A percentile compares a stretch with the other conserved stretches of the same genome.
These are phyloP conservation scores for Brassica rapa DNA, from an alignment of 345 rosid genomes.

Conservation along the genomic window DNA sequence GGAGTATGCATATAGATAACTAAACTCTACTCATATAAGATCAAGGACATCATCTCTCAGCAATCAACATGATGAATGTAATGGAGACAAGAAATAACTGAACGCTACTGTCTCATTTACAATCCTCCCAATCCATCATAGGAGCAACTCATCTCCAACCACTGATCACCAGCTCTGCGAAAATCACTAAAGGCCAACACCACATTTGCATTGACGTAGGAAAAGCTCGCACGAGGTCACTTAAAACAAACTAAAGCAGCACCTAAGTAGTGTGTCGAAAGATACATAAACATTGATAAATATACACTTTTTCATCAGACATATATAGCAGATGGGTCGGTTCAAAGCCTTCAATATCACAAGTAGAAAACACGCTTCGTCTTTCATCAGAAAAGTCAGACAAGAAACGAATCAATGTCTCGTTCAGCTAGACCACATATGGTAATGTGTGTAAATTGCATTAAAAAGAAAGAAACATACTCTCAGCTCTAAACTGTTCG, in stretches of 20 bases:
- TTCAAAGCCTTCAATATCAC: background rate
- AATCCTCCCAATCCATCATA: too few species aligned
- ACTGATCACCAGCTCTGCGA: background rate
- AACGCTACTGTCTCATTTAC: too few species aligned
- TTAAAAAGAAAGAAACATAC: background rate
- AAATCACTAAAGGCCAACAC: background rate
- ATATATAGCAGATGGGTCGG: background rate
- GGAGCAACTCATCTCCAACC: too few species aligned
- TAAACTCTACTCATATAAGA: background rate
- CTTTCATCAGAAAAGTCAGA: conserved; percentile 1
- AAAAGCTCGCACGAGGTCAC: background rate
- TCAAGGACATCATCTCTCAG: too few species aligned
- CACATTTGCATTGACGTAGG: background rate
- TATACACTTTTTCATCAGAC: background rate
- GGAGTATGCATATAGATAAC: background rate
- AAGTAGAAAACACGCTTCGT: background rate
- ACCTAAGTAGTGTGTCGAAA: background rate
- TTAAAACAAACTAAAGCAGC: background rate
- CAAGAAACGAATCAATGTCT: conserved; percentile 4
- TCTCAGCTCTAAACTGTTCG: background rate
- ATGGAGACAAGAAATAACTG: background rate
- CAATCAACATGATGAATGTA: background rate
- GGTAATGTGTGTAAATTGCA: background rate
- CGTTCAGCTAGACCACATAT: background rate
- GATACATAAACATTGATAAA: background rate